Percentiles rank a stretch among this genome's conserved stretches.
phyloP scores from a whole-genome alignment of 176 grass and related monocot genomes.

The Ensete ventricosum region DNA sequence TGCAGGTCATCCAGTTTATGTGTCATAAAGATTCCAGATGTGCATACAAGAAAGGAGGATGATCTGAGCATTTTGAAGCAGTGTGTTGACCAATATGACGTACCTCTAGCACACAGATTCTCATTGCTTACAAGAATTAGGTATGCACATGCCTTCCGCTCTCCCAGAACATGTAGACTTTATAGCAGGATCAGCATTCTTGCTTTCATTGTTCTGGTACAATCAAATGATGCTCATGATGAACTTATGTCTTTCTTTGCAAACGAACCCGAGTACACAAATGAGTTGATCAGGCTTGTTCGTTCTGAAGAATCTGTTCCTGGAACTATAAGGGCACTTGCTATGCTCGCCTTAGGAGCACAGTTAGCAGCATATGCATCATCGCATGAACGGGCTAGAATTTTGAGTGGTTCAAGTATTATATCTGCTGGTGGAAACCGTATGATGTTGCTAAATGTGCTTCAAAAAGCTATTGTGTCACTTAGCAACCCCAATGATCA shows the following conservation, averaged over 20 bases:
- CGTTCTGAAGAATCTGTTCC: conserved; percentile 81
- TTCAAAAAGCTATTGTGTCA: conserved; percentile 90
- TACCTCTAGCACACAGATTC: conserved; percentile 76
- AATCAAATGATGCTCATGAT: conserved; percentile 89
- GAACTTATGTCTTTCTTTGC: conserved; percentile 95
- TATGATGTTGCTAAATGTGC: conserved; percentile 75
- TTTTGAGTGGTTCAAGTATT: conserved; percentile 80
- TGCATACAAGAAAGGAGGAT: conserved; percentile 82
- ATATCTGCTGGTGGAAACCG: conserved; percentile 89
- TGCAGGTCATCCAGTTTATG: conserved; percentile 55
- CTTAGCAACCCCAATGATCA: conserved; percentile 73
- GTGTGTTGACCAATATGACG: conserved; percentile 60
- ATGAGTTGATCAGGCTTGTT: conserved; percentile 86
- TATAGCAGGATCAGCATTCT: conserved; percentile 97
- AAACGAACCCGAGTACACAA: conserved; percentile 96
- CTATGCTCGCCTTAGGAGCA: conserved; percentile 92
- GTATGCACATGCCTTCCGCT: conserved; percentile 78
- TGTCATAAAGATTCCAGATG: conserved; percentile 78
- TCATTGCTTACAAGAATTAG: conserved; percentile 91
- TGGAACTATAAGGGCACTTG: conserved; percentile 66
- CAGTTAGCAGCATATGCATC: conserved; percentile 94
- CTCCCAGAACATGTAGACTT: conserved; percentile 45
- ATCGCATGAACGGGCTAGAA: conserved; percentile 88
- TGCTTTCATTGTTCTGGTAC: conserved; percentile 86
- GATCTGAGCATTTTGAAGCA: conserved; percentile 85